phyloP scores from a whole-genome alignment of 768 basidiomycete species.

The Podaxis pistillaris region DNA sequence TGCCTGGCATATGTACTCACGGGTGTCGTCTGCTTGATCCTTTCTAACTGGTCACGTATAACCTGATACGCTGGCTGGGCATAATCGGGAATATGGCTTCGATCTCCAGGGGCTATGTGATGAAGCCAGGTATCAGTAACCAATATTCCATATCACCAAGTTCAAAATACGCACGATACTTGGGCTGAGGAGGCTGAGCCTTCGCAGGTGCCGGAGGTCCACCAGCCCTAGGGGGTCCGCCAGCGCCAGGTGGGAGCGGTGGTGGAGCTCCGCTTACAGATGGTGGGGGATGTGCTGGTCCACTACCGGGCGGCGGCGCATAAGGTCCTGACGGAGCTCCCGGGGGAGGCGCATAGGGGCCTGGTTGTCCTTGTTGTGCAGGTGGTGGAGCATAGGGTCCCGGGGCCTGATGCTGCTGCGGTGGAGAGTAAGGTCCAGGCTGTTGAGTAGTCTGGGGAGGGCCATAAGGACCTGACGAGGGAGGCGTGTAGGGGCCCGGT shows the following conservation, averaged over 20 bases:
- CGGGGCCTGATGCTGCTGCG: constrained; percentile 27
- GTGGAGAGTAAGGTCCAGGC: constrained; percentile 16
- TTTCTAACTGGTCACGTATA: constrained; percentile 59
- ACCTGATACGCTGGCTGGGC: constrained; percentile 64
- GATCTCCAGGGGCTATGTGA: constrained; percentile 77
- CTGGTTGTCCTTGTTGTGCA: constrained; percentile 20
- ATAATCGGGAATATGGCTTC: constrained; percentile 83
- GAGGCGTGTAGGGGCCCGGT: constrained; percentile 25
- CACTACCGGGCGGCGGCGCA: constrained; percentile 38
- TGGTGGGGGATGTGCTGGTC: constrained; percentile 17
- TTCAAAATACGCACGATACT: constrained; percentile 42
- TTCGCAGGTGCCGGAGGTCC: constrained; percentile 19
- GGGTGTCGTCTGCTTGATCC: constrained; percentile 71
- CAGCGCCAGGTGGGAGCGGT: constrained; percentile 21
- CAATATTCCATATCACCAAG: not conserved
- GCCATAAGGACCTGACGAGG: constrained; percentile 23
- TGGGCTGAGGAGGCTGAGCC: constrained; percentile 29
- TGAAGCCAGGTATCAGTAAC: constrained; percentile 13
- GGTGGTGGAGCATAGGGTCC: constrained; percentile 29
- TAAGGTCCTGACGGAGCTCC: constrained; percentile 35
- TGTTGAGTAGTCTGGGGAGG: constrained; percentile 24
- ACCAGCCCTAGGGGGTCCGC: constrained; percentile 23
- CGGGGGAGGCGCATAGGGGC: constrained; percentile 17
- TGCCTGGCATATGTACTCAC: constrained; percentile 42
- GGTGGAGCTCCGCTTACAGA: constrained; percentile 23